Conservation (phyloP, 2,329 filamentous ascomycete species). For the Stachybotrys chartarum region DNA sequence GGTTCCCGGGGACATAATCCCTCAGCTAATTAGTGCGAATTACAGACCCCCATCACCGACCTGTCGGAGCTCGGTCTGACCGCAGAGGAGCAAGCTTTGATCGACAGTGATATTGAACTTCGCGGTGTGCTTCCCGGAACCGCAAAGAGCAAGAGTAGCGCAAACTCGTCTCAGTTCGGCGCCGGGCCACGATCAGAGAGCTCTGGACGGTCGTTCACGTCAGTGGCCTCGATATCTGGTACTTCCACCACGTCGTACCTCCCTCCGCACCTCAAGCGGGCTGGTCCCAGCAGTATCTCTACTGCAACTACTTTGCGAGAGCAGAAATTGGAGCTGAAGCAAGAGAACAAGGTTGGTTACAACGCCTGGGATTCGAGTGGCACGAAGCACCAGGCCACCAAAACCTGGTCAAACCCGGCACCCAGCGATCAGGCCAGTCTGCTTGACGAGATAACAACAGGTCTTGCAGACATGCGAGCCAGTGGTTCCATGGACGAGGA, state of each 20-base stretch:
- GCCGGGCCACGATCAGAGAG: not conserved
- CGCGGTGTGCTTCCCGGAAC: no score
- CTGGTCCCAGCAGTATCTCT: constrained; percentile 12
- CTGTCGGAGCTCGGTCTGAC: not conserved
- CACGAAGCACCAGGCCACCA: constrained; percentile 9
- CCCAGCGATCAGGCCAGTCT: constrained; percentile 7
- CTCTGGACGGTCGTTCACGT: not conserved
- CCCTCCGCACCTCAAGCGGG: constrained; percentile 4
- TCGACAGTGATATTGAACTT: no score
- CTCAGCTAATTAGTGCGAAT: no score
- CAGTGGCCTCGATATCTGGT: not conserved
- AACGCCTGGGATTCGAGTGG: constrained; percentile 25
- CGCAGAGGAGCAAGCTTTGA: not conserved
- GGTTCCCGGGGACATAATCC: no score
- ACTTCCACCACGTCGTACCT: not conserved
- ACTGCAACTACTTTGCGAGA: constrained; percentile 21
- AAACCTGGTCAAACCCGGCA: constrained; percentile 14
- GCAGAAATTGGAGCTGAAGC: constrained; percentile 2
- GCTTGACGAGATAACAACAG: constrained; percentile 1
- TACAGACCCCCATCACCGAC: not conserved
- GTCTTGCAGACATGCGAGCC: no score
- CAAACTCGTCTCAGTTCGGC: not conserved
- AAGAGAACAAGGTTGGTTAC: constrained; percentile 7
- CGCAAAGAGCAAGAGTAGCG: no score
- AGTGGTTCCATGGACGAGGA: not conserved